These are phyloP conservation scores for Saxispiralis lemnorum DNA, from an alignment of 495 filamentous ascomycete species.

Conservation along the genomic window DNA sequence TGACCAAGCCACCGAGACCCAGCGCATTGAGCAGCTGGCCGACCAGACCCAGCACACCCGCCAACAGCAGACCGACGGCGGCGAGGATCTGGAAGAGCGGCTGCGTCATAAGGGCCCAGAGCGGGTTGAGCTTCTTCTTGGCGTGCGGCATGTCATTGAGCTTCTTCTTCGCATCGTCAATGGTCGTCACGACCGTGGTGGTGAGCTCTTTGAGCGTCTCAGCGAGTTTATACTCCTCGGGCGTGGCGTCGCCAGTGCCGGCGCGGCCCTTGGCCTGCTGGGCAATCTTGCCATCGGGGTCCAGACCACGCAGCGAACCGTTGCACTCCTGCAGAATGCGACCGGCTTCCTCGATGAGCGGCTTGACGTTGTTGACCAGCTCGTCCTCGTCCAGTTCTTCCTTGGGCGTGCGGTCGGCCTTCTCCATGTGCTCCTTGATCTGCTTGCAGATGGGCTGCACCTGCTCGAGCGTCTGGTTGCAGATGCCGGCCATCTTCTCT, in stretches of 20 bases:
- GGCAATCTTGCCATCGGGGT: slow-evolving; percentile 73
- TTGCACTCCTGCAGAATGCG: slow-evolving; percentile 75
- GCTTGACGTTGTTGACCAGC: slow-evolving; percentile 69
- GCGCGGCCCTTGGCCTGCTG: slow-evolving; percentile 74
- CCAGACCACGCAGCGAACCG: slow-evolving; percentile 74
- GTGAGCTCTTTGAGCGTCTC: slow-evolving; percentile 64
- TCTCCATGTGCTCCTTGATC: slow-evolving; percentile 70
- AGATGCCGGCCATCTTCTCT: slow-evolving; percentile 53
- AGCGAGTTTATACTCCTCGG: slow-evolving; percentile 72
- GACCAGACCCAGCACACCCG: slow-evolving; percentile 66
- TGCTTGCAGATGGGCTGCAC: slow-evolving; percentile 73
- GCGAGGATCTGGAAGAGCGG: slow-evolving; percentile 87
- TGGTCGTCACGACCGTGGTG: slow-evolving; percentile 47
- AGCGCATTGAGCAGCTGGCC: slow-evolving; percentile 65
- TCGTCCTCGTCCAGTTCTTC: slow-evolving; percentile 85
- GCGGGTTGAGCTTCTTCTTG: slow-evolving; percentile 82
- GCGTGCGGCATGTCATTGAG: slow-evolving; percentile 83
- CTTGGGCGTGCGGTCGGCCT: slow-evolving; percentile 65
- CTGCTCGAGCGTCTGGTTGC: slow-evolving; percentile 63
- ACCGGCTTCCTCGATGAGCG: slow-evolving; percentile 68
- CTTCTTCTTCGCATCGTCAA: slow-evolving; percentile 70
- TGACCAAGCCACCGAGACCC: slow-evolving; percentile 67
- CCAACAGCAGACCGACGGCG: slow-evolving; percentile 68
- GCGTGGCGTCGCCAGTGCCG: slow-evolving; percentile 61
- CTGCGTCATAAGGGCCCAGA: slow-evolving; percentile 67